Base-by-base conservation (phyloP, 345 rosid species). In the Acer campestre region DNA sequence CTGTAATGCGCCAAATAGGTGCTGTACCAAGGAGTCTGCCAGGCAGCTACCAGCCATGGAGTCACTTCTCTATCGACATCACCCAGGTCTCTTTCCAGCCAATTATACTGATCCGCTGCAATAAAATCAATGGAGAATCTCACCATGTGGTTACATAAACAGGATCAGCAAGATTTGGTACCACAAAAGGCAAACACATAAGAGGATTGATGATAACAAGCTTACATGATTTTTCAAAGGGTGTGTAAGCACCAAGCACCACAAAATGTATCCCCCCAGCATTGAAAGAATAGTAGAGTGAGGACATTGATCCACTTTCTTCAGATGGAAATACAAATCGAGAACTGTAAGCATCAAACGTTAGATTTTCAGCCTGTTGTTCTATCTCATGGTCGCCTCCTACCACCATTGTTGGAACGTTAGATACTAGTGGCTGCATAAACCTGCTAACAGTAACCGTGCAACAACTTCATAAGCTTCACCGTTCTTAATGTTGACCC, bases 351-450 rank as follows among this genome's bases (percentile, higher is more conserved):
- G 99, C 93, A 61, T 73, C 89, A 78, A 92, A 95, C 17, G 87
- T 80, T 77, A 78, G 88, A 77, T 91, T 85, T 72, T 88, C 94
- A 20, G 86, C 92, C 80, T 94, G 97, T 42, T 35, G 46, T 83
- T 92, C 99, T 63, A 91, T 82, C 83, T 96, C 99, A 75, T 92
- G 99, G 63, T 96, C 86, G 78, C 99, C 99, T 83, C 88, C 97
- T 10, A 92, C 79, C 81, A 92, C 95, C 98, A 94, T 94, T 18
- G 90, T 69, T 62, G 97, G 98, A 74, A 96, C 88, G 82, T 67
- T 87, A 8, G 97, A 90, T 48, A 89, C 78, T 51, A 92, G 78
- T 69, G 87, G 78, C 86, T 94, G 90, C 99, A 94, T 94, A 77
- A 82, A 96, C 80, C 99, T 96, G 89, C 61, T 38, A 75, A 80